Conservation (phyloP, 345 rosid genomes). For the Rhodomyrtus tomentosa region DNA sequence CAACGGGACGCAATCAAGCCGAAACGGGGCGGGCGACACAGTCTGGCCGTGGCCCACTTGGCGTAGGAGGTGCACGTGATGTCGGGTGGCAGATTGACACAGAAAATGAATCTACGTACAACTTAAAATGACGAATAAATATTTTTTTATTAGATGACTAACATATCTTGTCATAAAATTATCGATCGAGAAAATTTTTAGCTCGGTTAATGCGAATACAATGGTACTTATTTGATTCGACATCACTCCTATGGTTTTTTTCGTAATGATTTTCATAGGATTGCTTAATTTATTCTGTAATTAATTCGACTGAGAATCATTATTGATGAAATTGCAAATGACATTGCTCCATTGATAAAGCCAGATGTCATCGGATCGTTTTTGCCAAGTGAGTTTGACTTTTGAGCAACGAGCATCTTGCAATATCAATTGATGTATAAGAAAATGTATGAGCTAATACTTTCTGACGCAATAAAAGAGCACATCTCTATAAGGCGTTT, state of each 20-base stretch:
- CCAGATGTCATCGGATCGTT: neutral
- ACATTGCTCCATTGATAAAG: neutral
- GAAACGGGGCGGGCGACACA: neutral
- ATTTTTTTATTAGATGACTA: neutral
- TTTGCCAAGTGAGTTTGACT: neutral
- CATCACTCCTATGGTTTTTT: neutral
- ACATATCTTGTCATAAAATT: neutral
- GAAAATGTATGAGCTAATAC: neutral
- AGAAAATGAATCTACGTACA: neutral
- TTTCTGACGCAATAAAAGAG: neutral
- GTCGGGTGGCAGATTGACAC: neutral
- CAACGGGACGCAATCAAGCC: neutral
- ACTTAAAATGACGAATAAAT: too few species aligned
- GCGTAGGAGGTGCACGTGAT: neutral
- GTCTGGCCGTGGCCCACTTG: neutral
- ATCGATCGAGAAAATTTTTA: neutral
- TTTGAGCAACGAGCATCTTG: neutral
- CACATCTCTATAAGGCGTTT: neutral
- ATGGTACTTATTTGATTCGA: neutral
- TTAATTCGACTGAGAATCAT: neutral
- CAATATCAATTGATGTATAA: neutral
- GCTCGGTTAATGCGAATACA: neutral
- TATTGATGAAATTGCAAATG: neutral
- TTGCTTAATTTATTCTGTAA: neutral
- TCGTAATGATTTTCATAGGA: neutral